Percentiles rank a stretch among this genome's conserved stretches.
These are phyloP conservation scores for Colletotrichum coccodes DNA, from an alignment of 2,329 filamentous ascomycete genomes.

Conservation along the genomic window DNA sequence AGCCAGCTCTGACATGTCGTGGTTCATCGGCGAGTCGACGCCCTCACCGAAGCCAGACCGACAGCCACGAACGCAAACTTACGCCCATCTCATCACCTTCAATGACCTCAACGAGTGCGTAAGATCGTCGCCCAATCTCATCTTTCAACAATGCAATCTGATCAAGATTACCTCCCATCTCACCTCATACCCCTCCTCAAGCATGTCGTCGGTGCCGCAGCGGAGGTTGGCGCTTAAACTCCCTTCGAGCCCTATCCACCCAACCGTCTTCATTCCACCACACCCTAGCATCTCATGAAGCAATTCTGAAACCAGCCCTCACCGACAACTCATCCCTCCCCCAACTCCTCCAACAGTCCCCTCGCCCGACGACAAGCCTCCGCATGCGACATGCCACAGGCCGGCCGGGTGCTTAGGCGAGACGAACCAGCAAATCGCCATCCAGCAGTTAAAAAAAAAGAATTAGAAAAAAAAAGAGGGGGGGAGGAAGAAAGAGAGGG, in stretches of 20 bases:
- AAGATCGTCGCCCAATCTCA: not conserved
- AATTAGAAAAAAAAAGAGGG: no score
- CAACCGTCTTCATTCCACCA: conserved; percentile 19
- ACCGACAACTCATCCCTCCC: not conserved
- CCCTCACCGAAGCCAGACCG: not conserved
- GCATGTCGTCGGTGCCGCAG: not conserved
- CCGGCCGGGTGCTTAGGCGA: conserved; percentile 1
- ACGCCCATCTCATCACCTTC: not conserved
- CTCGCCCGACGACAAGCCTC: not conserved
- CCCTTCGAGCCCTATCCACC: conserved; percentile 10
- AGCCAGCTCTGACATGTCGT: not conserved
- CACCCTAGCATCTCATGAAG: conserved; percentile 46
- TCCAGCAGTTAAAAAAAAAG: no score
- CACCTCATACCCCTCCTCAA: not conserved
- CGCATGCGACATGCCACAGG: conserved; percentile 13
- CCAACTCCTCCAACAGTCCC: not conserved
- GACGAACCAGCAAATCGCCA: conserved; percentile 29
- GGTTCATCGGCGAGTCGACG: not conserved
- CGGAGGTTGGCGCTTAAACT: conserved; percentile 2
- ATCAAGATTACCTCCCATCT: not conserved
- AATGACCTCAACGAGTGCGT: not conserved
- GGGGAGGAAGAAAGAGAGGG: not conserved
- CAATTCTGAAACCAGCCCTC: conserved; percentile 51
- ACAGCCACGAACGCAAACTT: not conserved
- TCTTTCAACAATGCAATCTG: not conserved